Percentiles rank a stretch among this genome's conserved stretches.
These are phyloP conservation scores for Ceratonia siliqua DNA, from an alignment of 306 rosid species.

Conservation along the genomic window DNA sequence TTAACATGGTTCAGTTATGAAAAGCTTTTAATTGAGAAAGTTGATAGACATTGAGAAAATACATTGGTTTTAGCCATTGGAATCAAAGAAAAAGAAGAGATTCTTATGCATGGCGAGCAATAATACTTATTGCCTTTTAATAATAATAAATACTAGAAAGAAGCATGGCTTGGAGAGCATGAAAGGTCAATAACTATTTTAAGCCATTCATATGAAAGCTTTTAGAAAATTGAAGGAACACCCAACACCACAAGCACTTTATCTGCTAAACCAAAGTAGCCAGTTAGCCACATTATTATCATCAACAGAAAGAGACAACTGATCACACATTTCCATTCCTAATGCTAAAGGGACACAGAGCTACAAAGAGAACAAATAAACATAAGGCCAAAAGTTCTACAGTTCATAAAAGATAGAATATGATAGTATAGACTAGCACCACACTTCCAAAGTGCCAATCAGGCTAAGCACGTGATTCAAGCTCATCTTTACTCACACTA, in stretches of 20 bases:
- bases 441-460: neutral
- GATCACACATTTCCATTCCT: neutral
- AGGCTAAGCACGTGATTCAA: neutral
- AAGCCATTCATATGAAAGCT: too few species aligned
- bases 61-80: too few species aligned
- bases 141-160: too few species aligned
- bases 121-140: too few species aligned
- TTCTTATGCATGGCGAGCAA: too few species aligned
- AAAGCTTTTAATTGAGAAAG: too few species aligned
- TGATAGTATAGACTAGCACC: neutral
- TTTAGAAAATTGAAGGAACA: neutral
- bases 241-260: neutral
- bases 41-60: too few species aligned
- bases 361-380: neutral
- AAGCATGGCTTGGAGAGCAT: too few species aligned
- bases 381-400: neutral
- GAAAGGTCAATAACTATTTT: too few species aligned
- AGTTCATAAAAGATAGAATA: neutral
- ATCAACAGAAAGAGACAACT: neutral
- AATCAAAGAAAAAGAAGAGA: too few species aligned
- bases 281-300: neutral
- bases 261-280: neutral
- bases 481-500: neutral
- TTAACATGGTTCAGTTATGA: too few species aligned
- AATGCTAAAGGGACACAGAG: neutral